A percentile compares a stretch with the other conserved stretches of the same genome.
These are phyloP conservation scores for Ceratorhiza oryzae-sativae DNA, from an alignment of 1,284 basidiomycete species.

Conservation along the genomic window DNA sequence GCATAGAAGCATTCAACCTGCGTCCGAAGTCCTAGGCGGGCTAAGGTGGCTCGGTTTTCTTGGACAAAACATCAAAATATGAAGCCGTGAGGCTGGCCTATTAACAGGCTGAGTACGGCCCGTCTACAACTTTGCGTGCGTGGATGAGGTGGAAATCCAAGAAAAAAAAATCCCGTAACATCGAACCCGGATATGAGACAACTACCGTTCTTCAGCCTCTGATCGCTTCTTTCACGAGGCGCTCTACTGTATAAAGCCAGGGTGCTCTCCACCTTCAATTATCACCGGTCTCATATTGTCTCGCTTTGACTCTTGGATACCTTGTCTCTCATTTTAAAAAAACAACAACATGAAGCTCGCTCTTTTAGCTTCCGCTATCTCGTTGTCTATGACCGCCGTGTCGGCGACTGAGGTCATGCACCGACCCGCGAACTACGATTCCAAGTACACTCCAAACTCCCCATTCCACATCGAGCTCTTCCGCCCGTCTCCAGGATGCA, in stretches of 20 bases:
- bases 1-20: no score
- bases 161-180: background rate
- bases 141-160: background rate
- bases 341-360: slow-evolving; percentile 4
- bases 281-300: background rate
- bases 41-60: no score
- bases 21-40: no score
- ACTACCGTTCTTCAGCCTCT: background rate
- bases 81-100: no score
- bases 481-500: background rate
- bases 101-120: background rate
- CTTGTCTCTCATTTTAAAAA: background rate
- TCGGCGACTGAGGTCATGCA: slow-evolving; percentile 17
- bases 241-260: background rate
- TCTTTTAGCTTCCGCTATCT: slow-evolving; percentile 15
- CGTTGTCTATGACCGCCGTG: background rate
- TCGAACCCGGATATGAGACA: background rate
- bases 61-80: no score
- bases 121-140: background rate
- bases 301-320: background rate
- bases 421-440: slow-evolving; percentile 14
- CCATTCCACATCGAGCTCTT: background rate
- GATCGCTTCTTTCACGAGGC: background rate
- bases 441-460: background rate
- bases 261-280: background rate